Base-by-base conservation (phyloP, 306 rosid species). In the Sesbania bispinosa region DNA sequence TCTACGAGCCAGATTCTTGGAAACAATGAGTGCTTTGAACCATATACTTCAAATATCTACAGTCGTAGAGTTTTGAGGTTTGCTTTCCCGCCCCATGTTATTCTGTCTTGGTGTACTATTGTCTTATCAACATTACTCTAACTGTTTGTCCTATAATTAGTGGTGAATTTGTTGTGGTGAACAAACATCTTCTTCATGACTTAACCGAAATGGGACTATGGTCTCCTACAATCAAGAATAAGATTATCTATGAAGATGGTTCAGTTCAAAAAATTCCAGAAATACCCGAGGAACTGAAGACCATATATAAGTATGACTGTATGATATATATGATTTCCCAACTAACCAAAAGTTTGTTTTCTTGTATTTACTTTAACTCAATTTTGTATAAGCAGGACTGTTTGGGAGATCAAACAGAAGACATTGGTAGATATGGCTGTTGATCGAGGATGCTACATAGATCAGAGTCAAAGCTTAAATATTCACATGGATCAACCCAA, bases 1-100 rank as follows among this genome's bases (percentile, higher is more conserved):
- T 88, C 97, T n/a, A 91, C 97, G 36, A 91, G 96, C 75, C 97
- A 91, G 78, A 91, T 91, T 79, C 96, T 88, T 82, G 97, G 96
- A 57, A 88, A 91, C 82, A 91, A 91, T 2, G 96, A 91, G 76
- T 91, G 97, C 77, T 91, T 91, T 82, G 97, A 91, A 74, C 97
- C 97, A 2, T 91, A 91, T 64, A 87, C 96, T 64, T 90, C 92
- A 67, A 88, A 88, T 75, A 88, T 91, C 46, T 91, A 88, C 72
- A 86, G 87, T 67, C 90, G 92, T 32, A 76, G 96, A 65, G 97
- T 91, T 64, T 36, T 91, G 63, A 88, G 97, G 92, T 91, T 42
- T 82, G 82, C 11, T 58, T 71, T 51, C 18, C n/a, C 23, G 45
- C 27, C 60, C 59, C 30, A 7, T 15, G 21, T 1, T 15, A 1